A percentile compares a stretch with the other conserved stretches of the same genome.
Conservation (phyloP, 257 asterid genomes). For the Capsicum baccatum region DNA sequence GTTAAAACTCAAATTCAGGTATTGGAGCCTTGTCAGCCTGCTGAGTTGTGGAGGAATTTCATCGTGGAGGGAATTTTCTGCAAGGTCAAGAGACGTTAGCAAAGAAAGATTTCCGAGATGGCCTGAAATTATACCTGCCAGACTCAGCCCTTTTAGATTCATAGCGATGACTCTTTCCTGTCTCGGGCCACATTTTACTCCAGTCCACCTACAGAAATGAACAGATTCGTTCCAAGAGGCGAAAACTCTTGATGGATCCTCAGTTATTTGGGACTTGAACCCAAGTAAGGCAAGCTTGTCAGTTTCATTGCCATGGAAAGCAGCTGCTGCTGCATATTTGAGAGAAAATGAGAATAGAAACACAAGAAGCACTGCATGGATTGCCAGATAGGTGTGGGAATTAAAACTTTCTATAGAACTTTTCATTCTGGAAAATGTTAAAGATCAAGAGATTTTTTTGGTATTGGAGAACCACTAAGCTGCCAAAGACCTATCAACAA, state of each 20-base stretch:
- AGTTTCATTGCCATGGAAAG: constrained; percentile 37
- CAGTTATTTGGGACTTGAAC: constrained; percentile 50
- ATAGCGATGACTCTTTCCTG: constrained; percentile 42
- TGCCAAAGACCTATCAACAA: background rate
- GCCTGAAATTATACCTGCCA: constrained; percentile 48
- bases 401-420: background rate
- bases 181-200: constrained; percentile 41
- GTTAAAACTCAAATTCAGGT: too few species aligned
- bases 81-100: constrained; percentile 45
- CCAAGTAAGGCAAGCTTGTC: constrained; percentile 49
- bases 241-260: constrained; percentile 47
- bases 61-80: constrained; percentile 45
- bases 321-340: constrained; percentile 29
- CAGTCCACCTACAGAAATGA: constrained; percentile 55
- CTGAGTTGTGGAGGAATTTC: constrained; percentile 46
- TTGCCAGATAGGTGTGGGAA: constrained; percentile 30
- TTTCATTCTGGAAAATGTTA: constrained; percentile 34
- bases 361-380: constrained; percentile 25
- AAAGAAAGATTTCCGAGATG: constrained; percentile 51
- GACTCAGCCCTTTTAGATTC: constrained; percentile 38
- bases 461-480: constrained; percentile 7
- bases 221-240: constrained; percentile 47
- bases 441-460: background rate
- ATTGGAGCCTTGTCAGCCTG: constrained; percentile 43
- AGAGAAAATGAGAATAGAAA: constrained; percentile 34